Conservation (phyloP, 441 rosid species). For the Gossypium laxum region DNA sequence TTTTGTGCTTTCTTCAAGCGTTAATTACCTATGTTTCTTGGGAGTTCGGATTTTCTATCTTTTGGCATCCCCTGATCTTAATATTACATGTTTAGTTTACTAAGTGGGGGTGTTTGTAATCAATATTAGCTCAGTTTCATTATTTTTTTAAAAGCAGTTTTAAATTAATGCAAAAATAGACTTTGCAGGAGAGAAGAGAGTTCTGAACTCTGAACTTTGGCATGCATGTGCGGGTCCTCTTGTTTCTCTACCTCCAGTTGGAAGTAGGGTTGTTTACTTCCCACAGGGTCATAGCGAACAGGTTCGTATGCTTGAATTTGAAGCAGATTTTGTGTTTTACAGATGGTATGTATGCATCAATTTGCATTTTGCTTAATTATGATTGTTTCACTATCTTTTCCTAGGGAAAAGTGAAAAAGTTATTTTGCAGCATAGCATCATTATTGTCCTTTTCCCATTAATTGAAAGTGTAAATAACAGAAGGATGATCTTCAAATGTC, state of each 20-base stretch:
- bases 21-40: neutral
- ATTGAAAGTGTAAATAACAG: neutral
- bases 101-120: conserved; percentile 7
- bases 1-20: neutral
- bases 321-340: neutral
- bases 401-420: neutral
- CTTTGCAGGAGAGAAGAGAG: conserved; percentile 75
- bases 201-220: conserved; percentile 94
- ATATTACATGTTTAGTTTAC: conserved; percentile 1
- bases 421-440: conserved; percentile 4
- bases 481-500: neutral
- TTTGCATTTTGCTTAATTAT: conserved; percentile 1
- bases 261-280: conserved; percentile 94
- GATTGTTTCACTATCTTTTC: neutral
- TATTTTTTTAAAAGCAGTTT: neutral
- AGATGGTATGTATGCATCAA: neutral
- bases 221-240: conserved; percentile 99
- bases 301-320: conserved; percentile 32
- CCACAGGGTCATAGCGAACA: conserved; percentile 99
- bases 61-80: neutral
- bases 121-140: neutral
- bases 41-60: neutral
- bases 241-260: conserved; percentile 80
- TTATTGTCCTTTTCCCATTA: neutral
- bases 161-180: conserved; percentile 4